Evolutionary conservation across 78 protist genomes (phyloP), one percentile per base, ranked within the genome.

Genomic region (Anaeramoeba ignava): DNA sequence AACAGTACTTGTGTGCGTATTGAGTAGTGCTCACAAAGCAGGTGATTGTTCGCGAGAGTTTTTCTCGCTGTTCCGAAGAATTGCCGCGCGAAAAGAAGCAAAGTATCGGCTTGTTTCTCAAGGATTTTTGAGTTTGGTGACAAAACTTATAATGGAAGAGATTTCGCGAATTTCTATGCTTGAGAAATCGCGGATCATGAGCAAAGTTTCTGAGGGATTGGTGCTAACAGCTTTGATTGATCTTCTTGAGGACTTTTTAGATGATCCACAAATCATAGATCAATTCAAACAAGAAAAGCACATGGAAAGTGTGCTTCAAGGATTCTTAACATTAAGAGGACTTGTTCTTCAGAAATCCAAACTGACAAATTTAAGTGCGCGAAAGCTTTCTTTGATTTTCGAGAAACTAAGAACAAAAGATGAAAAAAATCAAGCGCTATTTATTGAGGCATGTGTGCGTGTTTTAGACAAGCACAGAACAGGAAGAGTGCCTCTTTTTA

Each of bases 321-420:
- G 86, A 37, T 91, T 86, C 78, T 83, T 93, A 2, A 40, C 84
- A 3, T 90, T 92, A 38, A 92, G 94, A 78, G 85, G 94, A 8
- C 86, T 93, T 3, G 41, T 92, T 3, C 42, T 89, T 33, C 93
- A 92, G 81, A 86, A 91, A 85, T 89, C 93, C 12, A 87, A 84
- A 79, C 80, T 90, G 39, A 91, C 90, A 3, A 93, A 92, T 38
- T 93, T 89, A 2, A 42, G 81, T 54, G 86, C 81, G 2, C 0
- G 39, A 34, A 2, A 0, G 27, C 42, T 89, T 33, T 2, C 17
- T 33, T 23, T 23, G 1, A 39, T n/a, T n/a, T n/a, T n/a, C n/a
- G n/a, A n/a, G n/a, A 78, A 33, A 38, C 33, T 33, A 37, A n/a
- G 82, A 38, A 42, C 90, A 2, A 87, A 83, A n/a, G 85, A 84